Evolutionary conservation across 108 stramenopile genomes (phyloP), one percentile per base, ranked within the genome.

Genomic region (Asterionellopsis glacialis): DNA sequence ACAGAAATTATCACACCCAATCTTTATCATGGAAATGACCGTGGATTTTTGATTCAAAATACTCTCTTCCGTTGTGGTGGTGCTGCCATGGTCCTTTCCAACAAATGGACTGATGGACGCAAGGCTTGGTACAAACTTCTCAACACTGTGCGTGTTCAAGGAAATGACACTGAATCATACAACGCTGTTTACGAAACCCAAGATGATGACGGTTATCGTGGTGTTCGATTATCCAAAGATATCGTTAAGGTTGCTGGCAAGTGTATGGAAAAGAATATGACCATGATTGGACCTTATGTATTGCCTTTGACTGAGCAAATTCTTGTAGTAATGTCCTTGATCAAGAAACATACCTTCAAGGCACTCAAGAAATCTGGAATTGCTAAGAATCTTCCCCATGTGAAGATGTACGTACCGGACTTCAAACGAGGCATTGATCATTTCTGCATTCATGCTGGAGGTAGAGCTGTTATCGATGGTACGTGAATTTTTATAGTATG

Each of bases 381-480:
- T 41, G 84, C 85, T 9, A 60, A 59, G 26, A 89, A 78, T 65
- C 57, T 88, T 15, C 86, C 79, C 0, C 59, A 61, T 39, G 67
- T 77, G 22, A 82, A 76, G 64, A 86, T 87, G 21, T 98, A 98
- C 63, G 89, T 96, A 11, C 98, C 98, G 19, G 95, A 98, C 74
- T 98, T 98, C 79, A 96, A 95, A 80, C 65, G 90, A 19, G 94
- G 95, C 38, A 95, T 98, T 73, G 95, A 98, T 62, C 94, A 97
- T 70, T 98, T 96, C 65, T 98, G 98, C 63, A 94, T 98, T 63
- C 98, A 98, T 75, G 98, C 98, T 43, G 98, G 98, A 27, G 96
- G 96, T 41, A 77, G 96, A 23, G 95, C 95, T 33, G 96, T 95
- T 14, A 95, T 97, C 74, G 96, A 97, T 69, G 95, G 86, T 87